A percentile compares a stretch with the other conserved stretches of the same genome.
phyloP scores from a whole-genome alignment of 225 moss, liverwort and hornwort species.

The Physcomitrium patens region DNA sequence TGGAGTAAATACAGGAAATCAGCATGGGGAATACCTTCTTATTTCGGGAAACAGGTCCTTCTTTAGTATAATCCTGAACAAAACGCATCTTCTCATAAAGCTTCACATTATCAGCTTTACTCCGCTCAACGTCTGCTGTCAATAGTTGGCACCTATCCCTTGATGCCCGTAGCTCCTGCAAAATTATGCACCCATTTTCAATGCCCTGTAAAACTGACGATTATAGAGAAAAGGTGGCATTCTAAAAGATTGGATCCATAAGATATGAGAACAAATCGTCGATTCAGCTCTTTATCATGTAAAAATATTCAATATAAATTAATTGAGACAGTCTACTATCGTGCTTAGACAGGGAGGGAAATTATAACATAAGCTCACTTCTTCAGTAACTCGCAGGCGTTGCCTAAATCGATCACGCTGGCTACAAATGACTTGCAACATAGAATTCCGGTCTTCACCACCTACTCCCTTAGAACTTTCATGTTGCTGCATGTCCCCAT shows the following conservation, averaged over 20 bases:
- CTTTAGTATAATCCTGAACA: constrained; percentile 93
- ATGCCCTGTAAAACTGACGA: neutral
- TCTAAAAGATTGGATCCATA: constrained; percentile 3
- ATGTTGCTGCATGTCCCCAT: constrained; percentile 43
- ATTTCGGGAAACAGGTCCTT: constrained; percentile 76
- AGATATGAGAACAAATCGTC: constrained; percentile 12
- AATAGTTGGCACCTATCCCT: constrained; percentile 81
- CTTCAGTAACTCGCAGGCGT: constrained; percentile 90
- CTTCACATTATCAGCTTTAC: constrained; percentile 93
- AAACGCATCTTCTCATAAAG: constrained; percentile 97
- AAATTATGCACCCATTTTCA: constrained; percentile 14
- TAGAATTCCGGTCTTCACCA: constrained; percentile 86
- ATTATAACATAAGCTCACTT: constrained; percentile 43
- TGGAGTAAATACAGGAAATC: constrained; percentile 11
- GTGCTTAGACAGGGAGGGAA: constrained; percentile 3
- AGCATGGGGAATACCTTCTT: constrained; percentile 67
- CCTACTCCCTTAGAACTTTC: constrained; percentile 60
- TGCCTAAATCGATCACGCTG: constrained; percentile 96
- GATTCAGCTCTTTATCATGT: constrained; percentile 1
- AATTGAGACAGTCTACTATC: constrained; percentile 5
- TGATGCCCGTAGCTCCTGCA: constrained; percentile 78
- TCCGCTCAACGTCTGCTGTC: constrained; percentile 83
- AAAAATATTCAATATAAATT: constrained; percentile 25
- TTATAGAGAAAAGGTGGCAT: neutral
- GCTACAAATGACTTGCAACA: constrained; percentile 95